Evolutionary conservation across 805 yeast genomes (phyloP).

Genomic region (Nakazawaea holstii): DNA sequence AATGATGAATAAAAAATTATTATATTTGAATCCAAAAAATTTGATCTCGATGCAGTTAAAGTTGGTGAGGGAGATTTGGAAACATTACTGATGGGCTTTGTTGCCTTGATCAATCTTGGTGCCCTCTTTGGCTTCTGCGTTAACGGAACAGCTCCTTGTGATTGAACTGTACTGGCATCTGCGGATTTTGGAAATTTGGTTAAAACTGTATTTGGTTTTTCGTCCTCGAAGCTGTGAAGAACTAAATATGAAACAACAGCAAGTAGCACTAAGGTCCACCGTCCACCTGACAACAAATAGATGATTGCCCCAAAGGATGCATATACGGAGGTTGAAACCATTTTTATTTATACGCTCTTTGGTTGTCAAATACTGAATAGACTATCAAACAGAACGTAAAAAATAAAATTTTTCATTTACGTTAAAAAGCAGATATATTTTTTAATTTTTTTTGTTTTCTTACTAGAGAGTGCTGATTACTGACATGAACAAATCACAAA

Average conservation of each 20-base stretch:
- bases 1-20: constrained; percentile 77
- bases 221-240: constrained; percentile 5
- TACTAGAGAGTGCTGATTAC: no score
- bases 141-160: constrained; percentile 4
- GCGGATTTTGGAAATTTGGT: neutral
- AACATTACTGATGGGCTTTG: constrained; percentile 16
- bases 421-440: neutral
- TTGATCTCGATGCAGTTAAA: constrained; percentile 31
- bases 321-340: neutral
- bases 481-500: neutral
- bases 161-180: neutral
- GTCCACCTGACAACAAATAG: constrained; percentile 36
- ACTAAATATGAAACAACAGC: constrained; percentile 14
- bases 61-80: constrained; percentile 21
- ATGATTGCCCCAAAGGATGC: constrained; percentile 10
- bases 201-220: neutral
- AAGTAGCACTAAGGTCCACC: constrained; percentile 30
- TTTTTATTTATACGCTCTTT: neutral
- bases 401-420: neutral
- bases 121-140: constrained; percentile 25
- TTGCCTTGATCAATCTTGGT: constrained; percentile 37
- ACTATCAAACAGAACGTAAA: no score
- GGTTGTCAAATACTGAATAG: neutral
- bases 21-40: constrained; percentile 49
- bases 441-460: neutral